A percentile compares a stretch with the other conserved stretches of the same genome.
phyloP scores from a whole-genome alignment of 176 grass and related monocot genomes.

The Dendrocalamus sinicus region DNA sequence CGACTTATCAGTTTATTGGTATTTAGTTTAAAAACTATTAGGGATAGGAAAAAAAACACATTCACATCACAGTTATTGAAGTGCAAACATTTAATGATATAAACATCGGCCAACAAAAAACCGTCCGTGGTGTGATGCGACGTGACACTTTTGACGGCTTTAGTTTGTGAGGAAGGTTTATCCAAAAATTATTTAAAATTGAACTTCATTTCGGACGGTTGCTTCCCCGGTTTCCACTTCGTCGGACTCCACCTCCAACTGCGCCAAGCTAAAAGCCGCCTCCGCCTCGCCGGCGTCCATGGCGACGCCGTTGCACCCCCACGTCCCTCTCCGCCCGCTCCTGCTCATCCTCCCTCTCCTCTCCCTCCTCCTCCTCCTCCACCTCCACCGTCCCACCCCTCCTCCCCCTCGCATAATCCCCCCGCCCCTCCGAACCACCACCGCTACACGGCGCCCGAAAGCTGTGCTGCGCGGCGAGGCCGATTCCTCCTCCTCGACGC shows the following conservation, averaged over 20 bases:
- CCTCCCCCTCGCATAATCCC: neutral
- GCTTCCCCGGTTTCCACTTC: neutral
- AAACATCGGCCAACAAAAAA: too few species aligned
- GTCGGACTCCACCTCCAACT: neutral
- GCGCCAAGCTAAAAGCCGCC: neutral
- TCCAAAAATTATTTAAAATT: too few species aligned
- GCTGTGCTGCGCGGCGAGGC: neutral
- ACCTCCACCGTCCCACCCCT: constrained; percentile 14
- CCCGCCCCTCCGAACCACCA: constrained; percentile 1
- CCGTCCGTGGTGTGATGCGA: too few species aligned
- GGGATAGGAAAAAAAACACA: too few species aligned
- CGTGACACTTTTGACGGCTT: too few species aligned
- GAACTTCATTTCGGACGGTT: neutral
- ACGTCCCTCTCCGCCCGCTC: constrained; percentile 28
- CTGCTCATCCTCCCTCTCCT: neutral
- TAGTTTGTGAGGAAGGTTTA: too few species aligned
- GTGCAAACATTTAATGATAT: too few species aligned
- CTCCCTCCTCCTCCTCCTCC: constrained; percentile 24
- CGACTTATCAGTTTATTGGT: accelerated
- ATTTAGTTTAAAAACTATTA: too few species aligned
- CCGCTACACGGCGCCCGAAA: neutral
- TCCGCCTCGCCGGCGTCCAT: constrained; percentile 33
- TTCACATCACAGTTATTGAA: too few species aligned
- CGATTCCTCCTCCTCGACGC: neutral
- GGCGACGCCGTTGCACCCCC: constrained; percentile 33